A percentile compares a stretch with the other conserved stretches of the same genome.
Evolutionary conservation across 2,329 filamentous ascomycete genomes (phyloP).

Genomic region (Westerdykella sp.): DNA sequence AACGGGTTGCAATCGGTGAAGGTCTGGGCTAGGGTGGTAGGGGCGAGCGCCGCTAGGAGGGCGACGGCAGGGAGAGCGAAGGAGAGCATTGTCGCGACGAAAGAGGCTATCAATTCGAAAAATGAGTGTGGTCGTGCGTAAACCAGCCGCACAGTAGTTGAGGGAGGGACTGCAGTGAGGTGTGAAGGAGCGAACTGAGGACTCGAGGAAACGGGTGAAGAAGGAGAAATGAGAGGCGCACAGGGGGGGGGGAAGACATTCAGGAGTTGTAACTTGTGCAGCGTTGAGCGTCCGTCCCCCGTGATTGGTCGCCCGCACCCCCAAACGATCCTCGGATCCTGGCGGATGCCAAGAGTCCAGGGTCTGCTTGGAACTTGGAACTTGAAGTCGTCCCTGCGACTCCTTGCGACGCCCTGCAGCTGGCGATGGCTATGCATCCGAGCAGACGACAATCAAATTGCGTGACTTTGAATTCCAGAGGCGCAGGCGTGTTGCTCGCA

Average conservation of each 20-base stretch:
- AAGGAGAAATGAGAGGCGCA: slow-evolving; percentile 4
- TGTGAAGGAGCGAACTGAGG: slow-evolving; percentile 25
- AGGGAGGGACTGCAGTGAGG: slow-evolving; percentile 20
- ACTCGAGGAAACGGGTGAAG: slow-evolving; percentile 16
- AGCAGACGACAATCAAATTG: no score
- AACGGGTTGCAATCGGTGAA: slow-evolving; percentile 72
- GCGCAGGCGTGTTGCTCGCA: no score
- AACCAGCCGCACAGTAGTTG: slow-evolving; percentile 28
- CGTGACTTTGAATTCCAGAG: no score
- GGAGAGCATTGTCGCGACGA: slow-evolving; percentile 23
- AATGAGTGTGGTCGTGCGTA: slow-evolving; percentile 33
- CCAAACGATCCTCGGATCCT: no score
- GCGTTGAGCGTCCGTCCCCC: no score
- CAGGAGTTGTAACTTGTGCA: slow-evolving; percentile 16
- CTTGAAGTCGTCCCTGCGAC: no score
- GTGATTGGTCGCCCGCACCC: no score
- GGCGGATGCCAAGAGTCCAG: no score
- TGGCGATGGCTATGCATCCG: no score
- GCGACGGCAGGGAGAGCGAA: slow-evolving; percentile 33
- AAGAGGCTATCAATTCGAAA: slow-evolving; percentile 3
- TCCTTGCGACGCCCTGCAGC: no score
- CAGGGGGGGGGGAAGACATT: slow-evolving; percentile 11
- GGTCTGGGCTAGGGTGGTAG: slow-evolving; percentile 62
- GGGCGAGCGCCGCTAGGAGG: slow-evolving; percentile 31
- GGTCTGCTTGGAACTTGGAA: no score